Percentiles rank a stretch among this genome's conserved stretches.
These are phyloP conservation scores for Sugiyamaella sp. DNA, from an alignment of 1,139 yeast genomes.

Conservation along the genomic window DNA sequence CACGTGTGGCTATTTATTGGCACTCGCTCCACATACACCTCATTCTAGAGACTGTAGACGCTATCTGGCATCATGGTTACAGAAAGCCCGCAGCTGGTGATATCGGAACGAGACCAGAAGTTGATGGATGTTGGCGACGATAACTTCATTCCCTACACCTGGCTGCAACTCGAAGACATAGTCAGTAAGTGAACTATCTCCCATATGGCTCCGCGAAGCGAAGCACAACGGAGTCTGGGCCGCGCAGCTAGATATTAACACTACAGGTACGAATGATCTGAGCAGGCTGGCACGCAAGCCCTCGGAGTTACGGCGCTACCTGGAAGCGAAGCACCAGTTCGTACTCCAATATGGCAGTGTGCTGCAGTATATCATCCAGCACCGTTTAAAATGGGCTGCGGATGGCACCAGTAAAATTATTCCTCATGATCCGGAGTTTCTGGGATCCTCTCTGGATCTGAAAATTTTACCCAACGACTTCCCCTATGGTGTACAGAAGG, in stretches of 20 bases:
- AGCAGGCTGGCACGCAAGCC: constrained; percentile 41
- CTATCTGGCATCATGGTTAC: constrained; percentile 7
- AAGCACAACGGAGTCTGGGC: too few relatives aligned
- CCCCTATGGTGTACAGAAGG: constrained; percentile 46
- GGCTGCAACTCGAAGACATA: constrained; percentile 38
- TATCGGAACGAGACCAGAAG: constrained; percentile 31
- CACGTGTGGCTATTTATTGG: not conserved
- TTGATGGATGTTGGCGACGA: constrained; percentile 32
- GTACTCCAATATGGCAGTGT: constrained; percentile 39
- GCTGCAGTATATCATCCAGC: constrained; percentile 38
- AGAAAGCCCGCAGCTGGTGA: constrained; percentile 7
- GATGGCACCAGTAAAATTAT: constrained; percentile 24
- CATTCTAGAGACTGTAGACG: not conserved
- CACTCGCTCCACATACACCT: not conserved
- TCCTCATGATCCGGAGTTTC: constrained; percentile 29
- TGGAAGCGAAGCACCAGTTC: constrained; percentile 38
- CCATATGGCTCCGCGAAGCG: too few relatives aligned
- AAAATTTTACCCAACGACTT: constrained; percentile 46
- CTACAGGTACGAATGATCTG: constrained; percentile 32
- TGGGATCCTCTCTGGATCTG: constrained; percentile 39
- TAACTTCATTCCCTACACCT: constrained; percentile 32
- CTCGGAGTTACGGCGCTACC: constrained; percentile 40
- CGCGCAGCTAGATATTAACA: too few relatives aligned
- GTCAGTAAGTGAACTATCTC: constrained; percentile 29
- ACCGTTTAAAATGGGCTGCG: constrained; percentile 39